A percentile compares a stretch with the other conserved stretches of the same genome.
phyloP scores from a whole-genome alignment of 1,284 basidiomycete species.

The Rhizopogon hawkerae region DNA sequence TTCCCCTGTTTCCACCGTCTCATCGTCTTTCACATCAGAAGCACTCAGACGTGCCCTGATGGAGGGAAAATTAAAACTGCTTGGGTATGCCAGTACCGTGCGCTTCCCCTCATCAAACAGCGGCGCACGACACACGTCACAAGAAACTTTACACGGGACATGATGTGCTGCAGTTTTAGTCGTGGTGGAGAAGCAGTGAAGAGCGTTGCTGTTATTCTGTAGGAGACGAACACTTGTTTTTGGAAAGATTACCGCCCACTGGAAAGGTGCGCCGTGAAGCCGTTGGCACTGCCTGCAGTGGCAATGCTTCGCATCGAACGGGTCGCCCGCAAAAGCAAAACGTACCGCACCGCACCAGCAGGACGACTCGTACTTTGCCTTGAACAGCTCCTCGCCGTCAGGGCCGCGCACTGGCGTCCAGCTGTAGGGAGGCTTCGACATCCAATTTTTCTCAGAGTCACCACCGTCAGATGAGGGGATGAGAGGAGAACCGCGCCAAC shows the following conservation, averaged over 20 bases:
- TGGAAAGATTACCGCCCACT: constrained; percentile 15
- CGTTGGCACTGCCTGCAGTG: constrained; percentile 28
- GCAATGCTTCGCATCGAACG: constrained; percentile 28
- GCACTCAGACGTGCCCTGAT: constrained; percentile 9
- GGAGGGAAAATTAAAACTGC: constrained; percentile 24
- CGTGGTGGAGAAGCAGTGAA: constrained; percentile 28
- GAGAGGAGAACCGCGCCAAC: constrained; percentile 20
- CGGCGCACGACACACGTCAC: constrained; percentile 27
- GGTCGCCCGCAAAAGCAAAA: constrained; percentile 29
- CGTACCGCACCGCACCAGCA: constrained; percentile 29
- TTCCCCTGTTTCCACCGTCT: background rate
- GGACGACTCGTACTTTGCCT: constrained; percentile 23
- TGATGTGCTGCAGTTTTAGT: constrained; percentile 16
- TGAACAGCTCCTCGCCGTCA: constrained; percentile 17
- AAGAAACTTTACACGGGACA: constrained; percentile 30
- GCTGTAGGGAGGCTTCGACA: constrained; percentile 27
- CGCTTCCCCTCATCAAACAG: constrained; percentile 30
- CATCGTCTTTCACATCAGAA: background rate
- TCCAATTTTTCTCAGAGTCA: constrained; percentile 21
- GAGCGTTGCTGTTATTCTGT: background rate
- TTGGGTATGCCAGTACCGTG: constrained; percentile 28
- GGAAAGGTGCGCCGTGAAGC: constrained; percentile 28
- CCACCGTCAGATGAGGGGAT: constrained; percentile 25
- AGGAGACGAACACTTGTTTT: background rate
- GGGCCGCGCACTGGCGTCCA: constrained; percentile 20